phyloP scores from a whole-genome alignment of 2,329 filamentous ascomycete genomes.

The Pseudogymnoascus sp. region DNA sequence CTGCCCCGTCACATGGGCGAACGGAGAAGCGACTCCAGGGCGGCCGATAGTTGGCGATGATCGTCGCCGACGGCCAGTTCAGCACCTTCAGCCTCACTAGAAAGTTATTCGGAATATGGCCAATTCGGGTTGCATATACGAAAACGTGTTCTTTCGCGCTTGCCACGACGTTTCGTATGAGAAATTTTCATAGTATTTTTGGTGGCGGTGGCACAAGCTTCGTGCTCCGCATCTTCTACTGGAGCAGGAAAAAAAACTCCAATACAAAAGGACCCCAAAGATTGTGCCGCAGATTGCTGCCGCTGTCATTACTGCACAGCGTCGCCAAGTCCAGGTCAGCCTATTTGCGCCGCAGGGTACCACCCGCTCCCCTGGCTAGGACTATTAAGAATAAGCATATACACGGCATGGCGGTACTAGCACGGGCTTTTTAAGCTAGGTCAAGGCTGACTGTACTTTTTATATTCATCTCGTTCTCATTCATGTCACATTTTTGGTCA shows the following conservation, averaged over 20 bases:
- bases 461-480: neutral
- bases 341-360: neutral
- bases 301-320: neutral
- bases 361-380: neutral
- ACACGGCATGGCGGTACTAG: neutral
- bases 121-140: neutral
- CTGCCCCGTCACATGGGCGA: neutral
- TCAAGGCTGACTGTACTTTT: neutral
- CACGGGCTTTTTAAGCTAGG: neutral
- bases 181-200: neutral
- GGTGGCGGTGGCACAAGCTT: neutral
- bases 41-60: neutral
- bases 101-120: neutral
- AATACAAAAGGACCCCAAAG: neutral
- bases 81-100: neutral
- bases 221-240: neutral
- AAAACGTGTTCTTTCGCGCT: neutral
- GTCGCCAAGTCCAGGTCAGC: neutral
- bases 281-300: neutral
- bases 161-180: neutral
- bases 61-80: neutral
- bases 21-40: neutral
- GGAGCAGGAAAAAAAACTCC: neutral
- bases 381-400: conserved; percentile 3
- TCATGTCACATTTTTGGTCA: neutral